Evolutionary conservation across 208 protist genomes (phyloP), one percentile per base, ranked within the genome.

Genomic region (Leishmania braziliensis): DNA sequence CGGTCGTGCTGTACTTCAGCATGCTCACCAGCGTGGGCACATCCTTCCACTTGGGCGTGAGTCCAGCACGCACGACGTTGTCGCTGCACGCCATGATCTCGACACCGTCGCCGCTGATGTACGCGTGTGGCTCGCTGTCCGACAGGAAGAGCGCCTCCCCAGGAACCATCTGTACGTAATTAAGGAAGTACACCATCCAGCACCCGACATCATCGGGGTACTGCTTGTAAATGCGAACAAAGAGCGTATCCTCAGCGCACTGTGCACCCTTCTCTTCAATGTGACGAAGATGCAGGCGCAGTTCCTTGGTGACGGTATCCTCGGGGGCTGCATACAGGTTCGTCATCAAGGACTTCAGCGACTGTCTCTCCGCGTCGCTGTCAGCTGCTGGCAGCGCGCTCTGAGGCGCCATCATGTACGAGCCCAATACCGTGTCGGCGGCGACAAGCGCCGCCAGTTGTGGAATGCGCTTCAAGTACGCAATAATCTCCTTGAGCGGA

Each of bases 11-110:
- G 87, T 98, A 98, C 84, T 87, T 93, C 33, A 99, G 87, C 98
- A 99, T 99, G 33, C 87, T 76, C 14, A 98, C 75, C 1, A 99
- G 89, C 23, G 95, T 98, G 26, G 94, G 80, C 9, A 98, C 97
- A 81, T 99, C 98, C 83, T 98, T 99, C 91, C 98, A 98, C 88
- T 99, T 99, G 50, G 98, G 97, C 0, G 99, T 99, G 12, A 99
- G 90, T 0, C 99, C 99, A 33, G 98, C 98, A 36, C 99, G 92
- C 53, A 99, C 98, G 46, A 99, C 98, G 85, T 99, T 99, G 89
- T 99, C 99, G 79, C 92, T 98, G 82, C 92, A 94, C 73, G 98
- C 98, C 98, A 99, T 99, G 80, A 98, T 98, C 86, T 99, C 98
- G 8, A 99, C 92, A 48, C 97, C 97, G 70, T 99, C 98, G 14